These are phyloP conservation scores for Letharia lupina DNA, from an alignment of 495 filamentous ascomycete genomes.

Conservation along the genomic window DNA sequence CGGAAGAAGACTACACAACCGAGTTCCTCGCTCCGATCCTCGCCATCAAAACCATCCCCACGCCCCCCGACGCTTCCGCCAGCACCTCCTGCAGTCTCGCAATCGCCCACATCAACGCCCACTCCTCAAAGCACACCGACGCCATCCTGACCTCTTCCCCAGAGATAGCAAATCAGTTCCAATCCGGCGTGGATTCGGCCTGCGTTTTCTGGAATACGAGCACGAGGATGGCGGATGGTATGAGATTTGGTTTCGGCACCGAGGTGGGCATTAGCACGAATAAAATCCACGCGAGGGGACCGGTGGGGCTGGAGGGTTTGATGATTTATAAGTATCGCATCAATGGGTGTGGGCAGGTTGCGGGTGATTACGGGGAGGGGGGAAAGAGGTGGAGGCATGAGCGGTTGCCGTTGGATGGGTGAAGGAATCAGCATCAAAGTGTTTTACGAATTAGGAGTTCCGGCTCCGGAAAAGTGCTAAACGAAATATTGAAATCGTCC, in stretches of 20 bases:
- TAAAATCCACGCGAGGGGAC: slow-evolving; percentile 91
- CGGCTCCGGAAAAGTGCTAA: not conserved
- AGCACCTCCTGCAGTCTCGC: slow-evolving; percentile 50
- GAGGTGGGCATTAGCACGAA: slow-evolving; percentile 98
- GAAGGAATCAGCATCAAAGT: not conserved
- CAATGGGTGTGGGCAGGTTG: slow-evolving; percentile 68
- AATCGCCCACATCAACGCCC: slow-evolving; percentile 78
- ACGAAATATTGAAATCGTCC: not conserved
- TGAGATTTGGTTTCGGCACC: slow-evolving; percentile 94
- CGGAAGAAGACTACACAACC: slow-evolving; percentile 66
- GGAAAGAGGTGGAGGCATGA: slow-evolving; percentile 66
- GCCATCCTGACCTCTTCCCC: slow-evolving; percentile 67
- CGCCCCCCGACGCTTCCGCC: slow-evolving; percentile 30
- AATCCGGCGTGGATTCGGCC: slow-evolving; percentile 74
- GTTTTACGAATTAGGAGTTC: not conserved
- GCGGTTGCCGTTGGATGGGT: slow-evolving; percentile 34
- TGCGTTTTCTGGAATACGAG: slow-evolving; percentile 97
- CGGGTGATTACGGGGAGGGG: slow-evolving; percentile 61
- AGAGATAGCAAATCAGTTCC: slow-evolving; percentile 65
- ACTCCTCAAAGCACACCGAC: slow-evolving; percentile 94
- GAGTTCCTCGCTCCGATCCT: slow-evolving; percentile 84
- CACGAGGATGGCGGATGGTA: slow-evolving; percentile 89
- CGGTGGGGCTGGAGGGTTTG: slow-evolving; percentile 87
- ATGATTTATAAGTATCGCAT: slow-evolving; percentile 96
- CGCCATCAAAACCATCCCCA: slow-evolving; percentile 69